A percentile compares a stretch with the other conserved stretches of the same genome.
Evolutionary conservation across 345 rosid species (phyloP).

Genomic region (Sonneratia caseolaris): DNA sequence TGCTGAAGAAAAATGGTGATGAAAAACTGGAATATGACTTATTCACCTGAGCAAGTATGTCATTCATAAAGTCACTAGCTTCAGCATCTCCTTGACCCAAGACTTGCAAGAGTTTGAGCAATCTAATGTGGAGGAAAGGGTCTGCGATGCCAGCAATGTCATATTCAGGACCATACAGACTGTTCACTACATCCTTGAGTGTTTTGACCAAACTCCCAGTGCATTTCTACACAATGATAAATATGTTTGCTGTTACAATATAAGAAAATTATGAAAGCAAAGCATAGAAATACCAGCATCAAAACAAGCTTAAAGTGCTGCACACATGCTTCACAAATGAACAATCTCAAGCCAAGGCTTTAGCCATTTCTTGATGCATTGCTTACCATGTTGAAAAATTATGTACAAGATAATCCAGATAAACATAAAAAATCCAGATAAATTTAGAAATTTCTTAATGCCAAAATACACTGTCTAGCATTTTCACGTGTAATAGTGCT

Average conservation of each 20-base stretch:
- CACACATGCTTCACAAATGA: not conserved
- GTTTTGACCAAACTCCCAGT: constrained; percentile 78
- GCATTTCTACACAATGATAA: constrained; percentile 52
- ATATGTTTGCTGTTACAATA: constrained; percentile 11
- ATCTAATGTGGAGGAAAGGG: constrained; percentile 94
- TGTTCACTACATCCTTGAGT: constrained; percentile 73
- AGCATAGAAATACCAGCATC: not conserved
- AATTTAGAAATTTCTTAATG: not conserved
- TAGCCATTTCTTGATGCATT: not conserved
- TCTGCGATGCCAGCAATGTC: constrained; percentile 95
- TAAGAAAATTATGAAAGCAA: constrained; percentile 3
- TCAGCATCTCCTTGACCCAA: constrained; percentile 94
- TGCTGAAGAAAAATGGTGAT: not conserved
- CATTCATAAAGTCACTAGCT: constrained; percentile 94
- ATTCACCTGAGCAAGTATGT: constrained; percentile 90
- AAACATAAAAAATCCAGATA: not conserved
- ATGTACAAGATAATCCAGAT: not conserved
- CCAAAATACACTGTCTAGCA: not conserved
- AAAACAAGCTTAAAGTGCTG: not conserved
- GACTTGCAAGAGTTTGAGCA: constrained; percentile 75
- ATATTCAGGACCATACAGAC: constrained; percentile 93
- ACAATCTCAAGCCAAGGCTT: not conserved
- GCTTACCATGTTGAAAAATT: not conserved
- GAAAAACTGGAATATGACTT: constrained; percentile 3
- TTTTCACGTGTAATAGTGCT: not conserved